Percentiles rank a stretch among this genome's conserved stretches.
phyloP scores from a whole-genome alignment of 495 filamentous ascomycete species.

The Penicillium subrubescens region DNA sequence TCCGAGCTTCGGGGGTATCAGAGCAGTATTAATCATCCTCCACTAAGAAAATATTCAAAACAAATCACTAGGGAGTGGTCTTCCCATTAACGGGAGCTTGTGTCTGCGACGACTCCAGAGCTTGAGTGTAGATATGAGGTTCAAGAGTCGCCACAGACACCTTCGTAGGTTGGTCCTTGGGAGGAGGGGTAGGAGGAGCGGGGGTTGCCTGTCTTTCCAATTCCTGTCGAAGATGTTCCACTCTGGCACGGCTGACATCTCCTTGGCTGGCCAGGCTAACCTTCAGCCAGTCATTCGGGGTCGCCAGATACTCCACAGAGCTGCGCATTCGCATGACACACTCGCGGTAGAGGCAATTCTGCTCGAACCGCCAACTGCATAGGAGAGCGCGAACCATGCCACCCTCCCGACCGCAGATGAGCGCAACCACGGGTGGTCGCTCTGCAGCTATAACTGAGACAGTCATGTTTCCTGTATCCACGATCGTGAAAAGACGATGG shows the following conservation, averaged over 20 bases:
- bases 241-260: slow-evolving; percentile 7
- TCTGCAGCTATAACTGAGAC: slow-evolving; percentile 31
- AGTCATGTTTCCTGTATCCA: slow-evolving; percentile 10
- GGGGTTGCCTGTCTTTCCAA: background rate
- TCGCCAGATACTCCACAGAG: slow-evolving; percentile 15
- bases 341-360: slow-evolving; percentile 19
- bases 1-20: background rate
- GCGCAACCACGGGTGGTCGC: slow-evolving; percentile 37
- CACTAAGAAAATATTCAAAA: background rate
- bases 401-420: slow-evolving; percentile 41
- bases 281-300: slow-evolving; percentile 20
- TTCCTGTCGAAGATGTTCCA: background rate
- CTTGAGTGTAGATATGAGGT: background rate
- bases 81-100: background rate
- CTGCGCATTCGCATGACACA: slow-evolving; percentile 19
- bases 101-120: background rate
- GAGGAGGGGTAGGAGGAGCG: background rate
- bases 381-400: slow-evolving; percentile 44
- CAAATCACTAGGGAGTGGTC: background rate
- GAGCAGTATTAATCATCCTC: background rate
- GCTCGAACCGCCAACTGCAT: slow-evolving; percentile 29
- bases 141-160: background rate
- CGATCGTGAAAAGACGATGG: slow-evolving; percentile 19
- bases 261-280: slow-evolving; percentile 22
- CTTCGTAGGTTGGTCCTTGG: background rate